These are phyloP conservation scores for Apiospora aurea DNA, from an alignment of 2,329 filamentous ascomycete species.

Conservation along the genomic window DNA sequence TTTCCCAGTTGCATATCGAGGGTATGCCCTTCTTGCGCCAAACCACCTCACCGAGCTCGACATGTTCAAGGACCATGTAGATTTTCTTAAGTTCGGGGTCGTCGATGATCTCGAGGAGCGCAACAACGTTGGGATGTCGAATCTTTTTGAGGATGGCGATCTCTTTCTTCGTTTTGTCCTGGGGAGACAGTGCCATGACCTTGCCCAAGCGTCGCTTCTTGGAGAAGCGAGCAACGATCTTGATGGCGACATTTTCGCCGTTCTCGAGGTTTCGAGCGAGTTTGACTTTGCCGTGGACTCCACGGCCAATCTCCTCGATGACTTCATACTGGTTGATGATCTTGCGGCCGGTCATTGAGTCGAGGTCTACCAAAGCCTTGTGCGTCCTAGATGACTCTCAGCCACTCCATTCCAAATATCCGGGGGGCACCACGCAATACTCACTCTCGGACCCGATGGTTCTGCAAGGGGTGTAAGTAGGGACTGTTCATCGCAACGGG, in stretches of 20 bases:
- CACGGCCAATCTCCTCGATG: conserved; percentile 92
- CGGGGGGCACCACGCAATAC: conserved; percentile 43
- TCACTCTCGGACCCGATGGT: conserved; percentile 79
- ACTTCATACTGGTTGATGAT: conserved; percentile 98
- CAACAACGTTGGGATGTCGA: conserved; percentile 95
- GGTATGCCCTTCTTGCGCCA: conserved; percentile 91
- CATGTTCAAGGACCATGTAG: conserved; percentile 96
- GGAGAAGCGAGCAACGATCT: conserved; percentile 96
- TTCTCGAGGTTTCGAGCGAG: conserved; percentile 82
- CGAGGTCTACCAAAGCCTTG: conserved; percentile 88
- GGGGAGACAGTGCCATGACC: conserved; percentile 69
- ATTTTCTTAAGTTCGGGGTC: conserved; percentile 97
- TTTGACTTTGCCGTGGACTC: conserved; percentile 98
- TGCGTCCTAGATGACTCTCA: conserved; percentile 69
- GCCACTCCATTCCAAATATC: conserved; percentile 11
- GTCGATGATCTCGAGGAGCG: conserved; percentile 94
- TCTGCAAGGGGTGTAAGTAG: conserved; percentile 74
- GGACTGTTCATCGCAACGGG: conserved; percentile 62
- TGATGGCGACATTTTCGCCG: conserved; percentile 88
- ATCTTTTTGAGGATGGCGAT: conserved; percentile 99
- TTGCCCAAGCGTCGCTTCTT: conserved; percentile 92
- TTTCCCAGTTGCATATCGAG: conserved; percentile 84
- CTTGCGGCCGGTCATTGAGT: conserved; percentile 89
- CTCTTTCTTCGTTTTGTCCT: conserved; percentile 90
- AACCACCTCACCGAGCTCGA: conserved; percentile 90